Evolutionary conservation across 2,329 filamentous ascomycete genomes (phyloP).

Genomic region (Ophiostoma quercus): DNA sequence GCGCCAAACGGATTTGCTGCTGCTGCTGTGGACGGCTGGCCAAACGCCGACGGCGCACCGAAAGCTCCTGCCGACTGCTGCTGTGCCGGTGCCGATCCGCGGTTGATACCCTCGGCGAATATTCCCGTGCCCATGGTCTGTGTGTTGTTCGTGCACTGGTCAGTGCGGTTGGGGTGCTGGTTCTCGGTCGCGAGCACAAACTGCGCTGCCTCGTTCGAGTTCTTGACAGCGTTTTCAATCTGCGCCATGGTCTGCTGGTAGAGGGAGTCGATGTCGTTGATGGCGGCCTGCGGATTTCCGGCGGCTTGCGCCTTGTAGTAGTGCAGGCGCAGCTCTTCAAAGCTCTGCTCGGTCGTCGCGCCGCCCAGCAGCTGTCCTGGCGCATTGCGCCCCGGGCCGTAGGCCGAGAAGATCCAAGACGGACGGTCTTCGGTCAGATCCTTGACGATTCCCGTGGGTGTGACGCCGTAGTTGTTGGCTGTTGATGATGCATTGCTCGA

Average conservation of each 20-base stretch:
- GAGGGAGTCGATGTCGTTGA: slow-evolving; percentile 55
- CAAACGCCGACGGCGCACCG: slow-evolving; percentile 20
- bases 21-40: background rate
- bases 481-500: background rate
- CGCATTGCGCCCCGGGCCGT: slow-evolving; percentile 70
- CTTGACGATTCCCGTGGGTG: slow-evolving; percentile 53
- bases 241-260: slow-evolving; percentile 63
- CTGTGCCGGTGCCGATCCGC: slow-evolving; percentile 11
- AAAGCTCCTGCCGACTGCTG: slow-evolving; percentile 21
- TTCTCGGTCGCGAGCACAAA: slow-evolving; percentile 63
- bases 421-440: slow-evolving; percentile 70
- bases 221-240: slow-evolving; percentile 63
- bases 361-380: slow-evolving; percentile 83
- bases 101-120: slow-evolving; percentile 40
- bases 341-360: slow-evolving; percentile 71
- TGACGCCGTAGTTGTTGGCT: slow-evolving; percentile 46
- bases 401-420: slow-evolving; percentile 80
- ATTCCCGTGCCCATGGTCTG: slow-evolving; percentile 41
- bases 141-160: slow-evolving; percentile 51
- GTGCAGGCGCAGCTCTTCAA: slow-evolving; percentile 78
- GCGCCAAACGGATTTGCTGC: slow-evolving; percentile 23
- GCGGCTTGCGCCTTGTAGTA: slow-evolving; percentile 56
- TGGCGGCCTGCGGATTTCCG: slow-evolving; percentile 54
- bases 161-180: slow-evolving; percentile 68
- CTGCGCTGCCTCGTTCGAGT: slow-evolving; percentile 65